These are phyloP conservation scores for Fonsecaea pugnacius DNA, from an alignment of 2,329 filamentous ascomycete species.

Conservation along the genomic window DNA sequence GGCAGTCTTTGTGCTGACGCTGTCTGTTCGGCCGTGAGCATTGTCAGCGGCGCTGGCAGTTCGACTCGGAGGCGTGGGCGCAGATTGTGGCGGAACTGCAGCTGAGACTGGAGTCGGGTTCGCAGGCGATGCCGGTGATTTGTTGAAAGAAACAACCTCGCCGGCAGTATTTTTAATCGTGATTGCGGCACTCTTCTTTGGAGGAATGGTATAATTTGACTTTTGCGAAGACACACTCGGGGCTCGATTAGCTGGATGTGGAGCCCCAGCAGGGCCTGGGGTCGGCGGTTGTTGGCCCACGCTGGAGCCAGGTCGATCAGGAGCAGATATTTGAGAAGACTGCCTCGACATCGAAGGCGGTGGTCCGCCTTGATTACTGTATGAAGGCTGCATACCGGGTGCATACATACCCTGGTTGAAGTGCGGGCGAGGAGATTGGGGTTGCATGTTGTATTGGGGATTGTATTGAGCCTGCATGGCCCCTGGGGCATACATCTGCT, in stretches of 20 bases:
- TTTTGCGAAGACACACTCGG: slow-evolving; percentile 65
- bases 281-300: slow-evolving; percentile 60
- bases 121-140: slow-evolving; percentile 66
- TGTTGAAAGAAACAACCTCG: slow-evolving; percentile 71
- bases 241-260: slow-evolving; percentile 59
- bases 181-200: slow-evolving; percentile 72
- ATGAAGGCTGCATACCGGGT: slow-evolving; percentile 58
- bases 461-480: slow-evolving; percentile 38
- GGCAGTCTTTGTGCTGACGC: slow-evolving; percentile 70
- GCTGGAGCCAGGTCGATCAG: slow-evolving; percentile 67
- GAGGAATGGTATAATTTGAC: slow-evolving; percentile 67
- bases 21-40: slow-evolving; percentile 73
- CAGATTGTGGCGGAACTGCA: slow-evolving; percentile 69
- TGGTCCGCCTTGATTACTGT: slow-evolving; percentile 50
- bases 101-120: slow-evolving; percentile 63
- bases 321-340: slow-evolving; percentile 74
- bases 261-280: slow-evolving; percentile 51
- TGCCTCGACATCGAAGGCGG: slow-evolving; percentile 77
- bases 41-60: slow-evolving; percentile 65
- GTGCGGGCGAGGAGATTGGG: slow-evolving; percentile 52
- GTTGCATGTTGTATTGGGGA: slow-evolving; percentile 46
- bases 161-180: slow-evolving; percentile 83
- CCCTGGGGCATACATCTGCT: slow-evolving; percentile 30
- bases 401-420: slow-evolving; percentile 55
- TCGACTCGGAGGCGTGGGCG: slow-evolving; percentile 79